Conservation (phyloP, 805 yeast genomes). For the Sugiyamaella valdiviana region DNA sequence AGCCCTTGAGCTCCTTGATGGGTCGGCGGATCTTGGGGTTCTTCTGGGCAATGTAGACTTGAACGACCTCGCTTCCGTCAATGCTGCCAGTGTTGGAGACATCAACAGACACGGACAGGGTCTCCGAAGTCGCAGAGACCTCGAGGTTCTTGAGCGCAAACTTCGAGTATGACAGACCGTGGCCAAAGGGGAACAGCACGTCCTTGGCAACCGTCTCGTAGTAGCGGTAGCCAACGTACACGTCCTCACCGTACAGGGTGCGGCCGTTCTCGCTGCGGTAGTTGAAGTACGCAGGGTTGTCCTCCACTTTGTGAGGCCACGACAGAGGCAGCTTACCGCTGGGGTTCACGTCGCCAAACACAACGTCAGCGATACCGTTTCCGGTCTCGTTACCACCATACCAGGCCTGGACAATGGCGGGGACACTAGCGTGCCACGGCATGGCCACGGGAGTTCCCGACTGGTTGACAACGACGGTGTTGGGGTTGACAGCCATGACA, state of each 20-base stretch:
- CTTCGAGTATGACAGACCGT: constrained; percentile 54
- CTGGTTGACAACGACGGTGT: constrained; percentile 50
- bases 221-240: constrained; percentile 56
- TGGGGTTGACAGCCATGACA: constrained; percentile 42
- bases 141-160: constrained; percentile 40
- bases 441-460: constrained; percentile 57
- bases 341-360: constrained; percentile 57
- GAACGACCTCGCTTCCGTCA: constrained; percentile 52
- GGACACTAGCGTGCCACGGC: constrained; percentile 45
- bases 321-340: constrained; percentile 52
- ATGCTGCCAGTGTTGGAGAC: constrained; percentile 45
- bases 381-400: constrained; percentile 56
- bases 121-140: constrained; percentile 28
- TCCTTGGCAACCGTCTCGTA: constrained; percentile 47
- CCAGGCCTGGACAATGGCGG: constrained; percentile 47
- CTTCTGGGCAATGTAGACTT: constrained; percentile 41
- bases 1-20: constrained; percentile 54
- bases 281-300: constrained; percentile 52
- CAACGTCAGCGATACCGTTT: constrained; percentile 52
- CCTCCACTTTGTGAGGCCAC: constrained; percentile 46
- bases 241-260: constrained; percentile 58
- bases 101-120: constrained; percentile 31
- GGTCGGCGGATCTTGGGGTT: constrained; percentile 44
- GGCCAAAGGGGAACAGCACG: constrained; percentile 56
- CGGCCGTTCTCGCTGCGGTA: constrained; percentile 47